A percentile compares a stretch with the other conserved stretches of the same genome.
These are phyloP conservation scores for Clitopilus passeckerianus DNA, from an alignment of 768 basidiomycete genomes.

Conservation along the genomic window DNA sequence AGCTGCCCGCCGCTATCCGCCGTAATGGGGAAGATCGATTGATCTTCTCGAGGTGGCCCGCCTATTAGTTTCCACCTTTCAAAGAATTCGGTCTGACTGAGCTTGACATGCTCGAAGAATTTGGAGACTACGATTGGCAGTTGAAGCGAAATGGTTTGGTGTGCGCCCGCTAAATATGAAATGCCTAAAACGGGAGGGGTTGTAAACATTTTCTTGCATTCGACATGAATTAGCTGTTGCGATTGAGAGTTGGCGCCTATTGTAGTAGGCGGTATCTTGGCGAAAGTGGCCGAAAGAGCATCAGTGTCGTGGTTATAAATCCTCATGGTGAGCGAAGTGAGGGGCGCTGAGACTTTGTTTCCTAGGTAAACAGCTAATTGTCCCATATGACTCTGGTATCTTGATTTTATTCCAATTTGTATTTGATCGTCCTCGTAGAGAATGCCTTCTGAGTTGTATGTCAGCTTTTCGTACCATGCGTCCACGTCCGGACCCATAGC, in stretches of 20 bases:
- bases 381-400: slow-evolving; percentile 92
- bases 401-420: slow-evolving; percentile 94
- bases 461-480: slow-evolving; percentile 85
- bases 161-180: slow-evolving; percentile 90
- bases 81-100: slow-evolving; percentile 85
- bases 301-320: slow-evolving; percentile 70
- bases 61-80: slow-evolving; percentile 98
- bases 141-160: slow-evolving; percentile 78
- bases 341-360: slow-evolving; percentile 87
- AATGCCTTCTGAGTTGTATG: slow-evolving; percentile 77
- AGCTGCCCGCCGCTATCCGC: slow-evolving; percentile 66
- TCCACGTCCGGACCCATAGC: slow-evolving; percentile 71
- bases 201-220: slow-evolving; percentile 87
- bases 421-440: slow-evolving; percentile 95
- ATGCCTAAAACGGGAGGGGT: slow-evolving; percentile 75
- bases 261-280: slow-evolving; percentile 83
- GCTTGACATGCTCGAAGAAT: slow-evolving; percentile 90
- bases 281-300: slow-evolving; percentile 77
- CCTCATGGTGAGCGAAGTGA: slow-evolving; percentile 87
- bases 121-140: slow-evolving; percentile 87
- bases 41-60: slow-evolving; percentile 89
- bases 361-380: slow-evolving; percentile 94
- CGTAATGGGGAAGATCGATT: slow-evolving; percentile 77
- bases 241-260: slow-evolving; percentile 83
- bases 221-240: slow-evolving; percentile 90